Conservation (phyloP, 495 filamentous ascomycete genomes). For the Penicillium maclennaniae region DNA sequence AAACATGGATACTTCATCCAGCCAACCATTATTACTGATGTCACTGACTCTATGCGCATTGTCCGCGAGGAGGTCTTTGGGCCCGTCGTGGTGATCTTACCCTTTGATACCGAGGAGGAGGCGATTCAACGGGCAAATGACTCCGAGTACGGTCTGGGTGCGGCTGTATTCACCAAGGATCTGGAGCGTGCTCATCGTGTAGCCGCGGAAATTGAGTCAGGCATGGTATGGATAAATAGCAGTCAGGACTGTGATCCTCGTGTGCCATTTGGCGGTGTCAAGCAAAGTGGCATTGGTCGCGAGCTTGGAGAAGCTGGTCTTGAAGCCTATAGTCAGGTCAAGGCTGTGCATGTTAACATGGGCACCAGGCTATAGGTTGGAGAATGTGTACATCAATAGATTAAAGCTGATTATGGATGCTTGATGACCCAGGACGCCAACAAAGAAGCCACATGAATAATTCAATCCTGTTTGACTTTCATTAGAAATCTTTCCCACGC, state of each 20-base stretch:
- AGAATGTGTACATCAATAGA: not conserved
- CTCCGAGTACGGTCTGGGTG: conserved; percentile 83
- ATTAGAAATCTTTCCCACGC: no score
- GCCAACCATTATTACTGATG: conserved; percentile 69
- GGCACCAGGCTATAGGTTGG: conserved; percentile 29
- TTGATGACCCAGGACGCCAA: not conserved
- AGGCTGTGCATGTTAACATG: conserved; percentile 80
- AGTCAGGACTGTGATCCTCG: conserved; percentile 68
- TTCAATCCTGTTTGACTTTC: not conserved
- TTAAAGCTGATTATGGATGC: conserved; percentile 8
- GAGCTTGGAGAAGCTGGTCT: conserved; percentile 83
- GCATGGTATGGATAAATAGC: conserved; percentile 96
- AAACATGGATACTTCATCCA: conserved; percentile 63
- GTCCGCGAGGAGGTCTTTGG: conserved; percentile 80
- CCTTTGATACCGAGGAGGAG: conserved; percentile 81
- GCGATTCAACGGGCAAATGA: conserved; percentile 79
- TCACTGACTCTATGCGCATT: conserved; percentile 63
- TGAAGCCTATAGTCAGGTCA: conserved; percentile 70
- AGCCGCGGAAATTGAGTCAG: conserved; percentile 77
- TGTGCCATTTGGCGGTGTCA: conserved; percentile 88
- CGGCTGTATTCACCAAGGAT: conserved; percentile 78
- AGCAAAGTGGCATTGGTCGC: conserved; percentile 88
- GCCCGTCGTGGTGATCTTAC: conserved; percentile 76
- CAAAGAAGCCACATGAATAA: not conserved
- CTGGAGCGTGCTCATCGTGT: conserved; percentile 76